Percentiles rank a stretch among this genome's conserved stretches.
These are phyloP conservation scores for Aspergillus sp. DNA, from an alignment of 2,329 filamentous ascomycete species.

Conservation along the genomic window DNA sequence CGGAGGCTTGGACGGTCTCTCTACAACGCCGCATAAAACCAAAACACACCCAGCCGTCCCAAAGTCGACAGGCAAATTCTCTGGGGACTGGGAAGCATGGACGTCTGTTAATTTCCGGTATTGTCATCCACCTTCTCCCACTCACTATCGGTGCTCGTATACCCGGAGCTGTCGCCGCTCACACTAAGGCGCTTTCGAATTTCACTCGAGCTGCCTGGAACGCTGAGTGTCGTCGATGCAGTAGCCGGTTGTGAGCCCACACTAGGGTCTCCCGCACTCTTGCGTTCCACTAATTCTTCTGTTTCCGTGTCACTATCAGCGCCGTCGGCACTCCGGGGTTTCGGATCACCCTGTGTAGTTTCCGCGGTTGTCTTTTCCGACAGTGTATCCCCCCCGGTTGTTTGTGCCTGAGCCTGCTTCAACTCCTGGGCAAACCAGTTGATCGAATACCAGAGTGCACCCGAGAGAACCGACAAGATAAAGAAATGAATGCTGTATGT, in stretches of 20 bases:
- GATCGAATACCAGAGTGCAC: conserved; percentile 84
- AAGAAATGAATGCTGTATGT: conserved; percentile 90
- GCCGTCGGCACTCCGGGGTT: conserved; percentile 26
- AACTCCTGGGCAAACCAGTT: conserved; percentile 90
- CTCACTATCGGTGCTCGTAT: conserved; percentile 84
- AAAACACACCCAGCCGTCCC: not conserved
- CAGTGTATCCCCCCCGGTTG: conserved; percentile 44
- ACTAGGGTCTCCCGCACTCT: conserved; percentile 13
- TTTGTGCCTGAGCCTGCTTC: conserved; percentile 50
- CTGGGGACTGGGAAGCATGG: too few relatives aligned
- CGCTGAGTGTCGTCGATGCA: conserved; percentile 47
- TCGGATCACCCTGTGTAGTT: conserved; percentile 22
- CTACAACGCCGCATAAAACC: not conserved
- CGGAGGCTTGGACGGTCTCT: not conserved
- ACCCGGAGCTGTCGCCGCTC: conserved; percentile 53
- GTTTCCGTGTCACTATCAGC: conserved; percentile 49
- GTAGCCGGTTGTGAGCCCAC: conserved; percentile 19
- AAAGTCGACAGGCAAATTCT: not conserved
- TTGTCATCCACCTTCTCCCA: conserved; percentile 84
- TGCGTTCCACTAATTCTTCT: conserved; percentile 28
- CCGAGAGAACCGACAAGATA: conserved; percentile 75
- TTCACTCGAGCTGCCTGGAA: conserved; percentile 39
- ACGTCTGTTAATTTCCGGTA: conserved; percentile 4
- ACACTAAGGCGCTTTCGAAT: conserved; percentile 47
- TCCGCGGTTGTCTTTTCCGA: conserved; percentile 38